Conservation (phyloP, 352 stramenopile genomes). For the Pythium phragmiticola region DNA sequence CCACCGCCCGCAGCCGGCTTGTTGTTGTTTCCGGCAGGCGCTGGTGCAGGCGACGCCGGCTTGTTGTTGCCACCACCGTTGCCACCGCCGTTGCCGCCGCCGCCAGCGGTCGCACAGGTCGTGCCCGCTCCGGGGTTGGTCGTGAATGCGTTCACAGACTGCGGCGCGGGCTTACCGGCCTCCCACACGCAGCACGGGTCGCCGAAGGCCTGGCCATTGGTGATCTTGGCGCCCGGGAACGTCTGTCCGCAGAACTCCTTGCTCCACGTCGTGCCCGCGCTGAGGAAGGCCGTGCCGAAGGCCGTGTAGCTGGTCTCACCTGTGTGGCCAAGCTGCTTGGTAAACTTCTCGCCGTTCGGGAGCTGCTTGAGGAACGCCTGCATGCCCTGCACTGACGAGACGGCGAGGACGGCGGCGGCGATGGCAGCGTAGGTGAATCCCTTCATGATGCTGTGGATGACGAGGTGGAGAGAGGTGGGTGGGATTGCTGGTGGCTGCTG, state of each 20-base stretch:
- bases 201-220: constrained; percentile 58
- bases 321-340: constrained; percentile 18
- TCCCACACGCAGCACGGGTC: constrained; percentile 48
- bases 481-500: too few relatives aligned
- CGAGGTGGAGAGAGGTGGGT: too few relatives aligned
- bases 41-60: too few relatives aligned
- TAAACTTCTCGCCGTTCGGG: too few relatives aligned
- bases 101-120: neutral
- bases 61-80: too few relatives aligned
- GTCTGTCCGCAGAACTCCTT: constrained; percentile 33
- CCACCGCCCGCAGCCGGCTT: too few relatives aligned
- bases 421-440: constrained; percentile 14
- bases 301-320: neutral
- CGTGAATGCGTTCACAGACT: constrained; percentile 19
- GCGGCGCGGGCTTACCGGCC: constrained; percentile 17
- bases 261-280: constrained; percentile 33
- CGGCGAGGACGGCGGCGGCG: constrained; percentile 68
- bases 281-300: constrained; percentile 24
- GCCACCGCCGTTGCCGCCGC: too few relatives aligned
- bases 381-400: constrained; percentile 57
- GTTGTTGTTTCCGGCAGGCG: too few relatives aligned
- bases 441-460: neutral
- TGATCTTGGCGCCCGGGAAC: constrained; percentile 40
- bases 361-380: too few relatives aligned
- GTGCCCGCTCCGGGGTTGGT: constrained; percentile 18